Conservation (phyloP, 148 eudicot genomes). For the Mesembryanthemum crystallinum region DNA sequence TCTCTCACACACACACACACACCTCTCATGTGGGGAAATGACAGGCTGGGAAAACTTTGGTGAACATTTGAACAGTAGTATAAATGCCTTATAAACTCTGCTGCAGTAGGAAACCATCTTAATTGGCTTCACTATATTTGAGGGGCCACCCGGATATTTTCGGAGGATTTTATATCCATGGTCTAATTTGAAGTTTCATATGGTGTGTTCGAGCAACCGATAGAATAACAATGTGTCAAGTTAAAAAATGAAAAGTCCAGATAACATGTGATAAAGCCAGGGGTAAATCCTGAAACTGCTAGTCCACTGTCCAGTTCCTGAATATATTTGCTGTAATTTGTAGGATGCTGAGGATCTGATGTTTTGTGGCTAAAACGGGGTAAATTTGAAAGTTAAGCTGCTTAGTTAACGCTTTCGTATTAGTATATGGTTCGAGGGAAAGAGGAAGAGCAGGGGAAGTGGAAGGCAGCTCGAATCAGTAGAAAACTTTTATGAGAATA, state of each 20-base stretch:
- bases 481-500: too few relatives aligned
- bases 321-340: too few relatives aligned
- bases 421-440: too few relatives aligned
- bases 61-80: not conserved
- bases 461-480: too few relatives aligned
- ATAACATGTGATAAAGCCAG: not conserved
- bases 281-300: not conserved
- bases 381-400: not conserved
- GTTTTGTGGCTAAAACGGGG: not conserved
- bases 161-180: not conserved
- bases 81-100: not conserved
- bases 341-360: not conserved
- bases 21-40: not conserved
- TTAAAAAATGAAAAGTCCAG: not conserved
- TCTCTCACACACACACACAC: not conserved
- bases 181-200: not conserved
- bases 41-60: constrained; percentile 11
- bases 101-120: not conserved
- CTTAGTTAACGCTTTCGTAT: too few relatives aligned
- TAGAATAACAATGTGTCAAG: too few relatives aligned
- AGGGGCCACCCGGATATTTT: not conserved
- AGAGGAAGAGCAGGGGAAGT: too few relatives aligned
- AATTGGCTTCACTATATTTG: too few relatives aligned
- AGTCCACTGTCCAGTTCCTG: too few relatives aligned
- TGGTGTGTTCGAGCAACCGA: not conserved